A percentile compares a stretch with the other conserved stretches of the same genome.
phyloP scores from a whole-genome alignment of 2,329 filamentous ascomycete species.

The Triangularia verruculosa region DNA sequence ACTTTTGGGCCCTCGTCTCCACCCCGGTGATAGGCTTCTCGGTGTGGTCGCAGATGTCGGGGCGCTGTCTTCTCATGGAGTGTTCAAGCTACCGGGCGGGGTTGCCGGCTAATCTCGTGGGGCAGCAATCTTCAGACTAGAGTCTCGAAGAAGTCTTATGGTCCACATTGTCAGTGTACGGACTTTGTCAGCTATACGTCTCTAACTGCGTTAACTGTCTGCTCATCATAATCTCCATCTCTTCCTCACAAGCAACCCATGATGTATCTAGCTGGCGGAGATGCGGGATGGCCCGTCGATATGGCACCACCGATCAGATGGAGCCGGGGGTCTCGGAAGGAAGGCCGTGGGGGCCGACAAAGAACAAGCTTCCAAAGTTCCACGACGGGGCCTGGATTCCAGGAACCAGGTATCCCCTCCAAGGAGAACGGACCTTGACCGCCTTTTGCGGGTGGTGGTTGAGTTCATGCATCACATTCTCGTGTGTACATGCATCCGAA shows the following conservation, averaged over 20 bases:
- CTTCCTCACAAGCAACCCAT: neutral
- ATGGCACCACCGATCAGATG: neutral
- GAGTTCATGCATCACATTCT: neutral
- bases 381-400: neutral
- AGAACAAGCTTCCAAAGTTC: neutral
- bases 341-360: neutral
- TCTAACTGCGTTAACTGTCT: too few species aligned
- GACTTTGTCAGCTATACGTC: too few species aligned
- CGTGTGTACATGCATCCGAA: neutral
- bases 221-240: too few species aligned
- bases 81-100: neutral
- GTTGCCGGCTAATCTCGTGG: neutral
- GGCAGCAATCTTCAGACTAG: too few species aligned
- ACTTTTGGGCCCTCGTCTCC: neutral
- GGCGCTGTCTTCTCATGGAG: neutral
- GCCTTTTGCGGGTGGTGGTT: neutral
- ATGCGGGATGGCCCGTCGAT: neutral
- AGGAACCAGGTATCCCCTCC: neutral
- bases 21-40: neutral
- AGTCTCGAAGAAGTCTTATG: too few species aligned
- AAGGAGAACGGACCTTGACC: neutral
- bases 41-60: neutral
- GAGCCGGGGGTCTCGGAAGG: neutral
- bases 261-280: neutral
- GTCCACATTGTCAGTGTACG: too few species aligned